Evolutionary conservation across 495 filamentous ascomycete genomes (phyloP).

Genomic region (Penicillium pulvis): DNA sequence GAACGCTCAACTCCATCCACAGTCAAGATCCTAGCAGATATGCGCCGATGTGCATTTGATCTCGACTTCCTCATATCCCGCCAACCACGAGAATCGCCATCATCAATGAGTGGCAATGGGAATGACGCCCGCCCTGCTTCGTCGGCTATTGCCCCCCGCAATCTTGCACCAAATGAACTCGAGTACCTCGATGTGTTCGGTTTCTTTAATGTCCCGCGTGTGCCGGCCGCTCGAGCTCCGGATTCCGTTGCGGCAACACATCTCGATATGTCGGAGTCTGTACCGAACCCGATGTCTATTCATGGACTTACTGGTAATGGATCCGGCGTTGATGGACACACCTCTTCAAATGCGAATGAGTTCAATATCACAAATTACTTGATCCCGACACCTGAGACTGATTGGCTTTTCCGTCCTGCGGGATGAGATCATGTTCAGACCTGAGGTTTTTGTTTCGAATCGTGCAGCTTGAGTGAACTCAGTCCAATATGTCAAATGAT

Average conservation of each 20-base stretch:
- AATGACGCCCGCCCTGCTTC: conserved; percentile 19
- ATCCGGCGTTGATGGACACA: conserved; percentile 27
- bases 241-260: conserved; percentile 22
- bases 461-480: background rate
- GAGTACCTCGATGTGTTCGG: conserved; percentile 94
- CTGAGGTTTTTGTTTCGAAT: background rate
- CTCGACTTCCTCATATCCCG: conserved; percentile 85
- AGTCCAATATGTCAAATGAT: background rate
- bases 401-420: conserved; percentile 46
- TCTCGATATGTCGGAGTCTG: conserved; percentile 36
- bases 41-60: conserved; percentile 81
- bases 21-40: conserved; percentile 84
- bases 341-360: conserved; percentile 38
- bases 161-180: conserved; percentile 75
- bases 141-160: conserved; percentile 48
- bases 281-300: conserved; percentile 46
- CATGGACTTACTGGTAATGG: conserved; percentile 37
- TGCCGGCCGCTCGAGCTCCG: conserved; percentile 51
- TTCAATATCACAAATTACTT: conserved; percentile 54
- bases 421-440: conserved; percentile 22
- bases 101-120: conserved; percentile 35
- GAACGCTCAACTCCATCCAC: conserved; percentile 77
- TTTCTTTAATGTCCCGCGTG: conserved; percentile 85
- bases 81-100: conserved; percentile 63
- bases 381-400: conserved; percentile 49